phyloP scores from a whole-genome alignment of 1,139 yeast species.

The Candida sojae region DNA sequence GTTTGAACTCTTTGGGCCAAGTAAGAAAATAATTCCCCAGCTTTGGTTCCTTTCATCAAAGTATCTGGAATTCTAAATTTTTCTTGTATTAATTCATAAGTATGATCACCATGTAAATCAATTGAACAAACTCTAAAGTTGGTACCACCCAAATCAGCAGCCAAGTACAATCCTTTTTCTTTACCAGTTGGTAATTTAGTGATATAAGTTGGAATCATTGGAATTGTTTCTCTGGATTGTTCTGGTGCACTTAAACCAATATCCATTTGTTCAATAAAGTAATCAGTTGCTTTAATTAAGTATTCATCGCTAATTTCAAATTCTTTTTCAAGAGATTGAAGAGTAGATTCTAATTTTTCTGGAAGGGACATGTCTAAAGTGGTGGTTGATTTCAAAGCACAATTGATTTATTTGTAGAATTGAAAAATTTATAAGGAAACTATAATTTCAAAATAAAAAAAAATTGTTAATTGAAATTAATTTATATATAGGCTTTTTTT shows the following conservation, averaged over 20 bases:
- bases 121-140: conserved; percentile 90
- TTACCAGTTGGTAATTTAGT: conserved; percentile 79
- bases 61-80: conserved; percentile 76
- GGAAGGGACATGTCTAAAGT: conserved; percentile 12
- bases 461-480: no score
- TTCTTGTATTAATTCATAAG: conserved; percentile 68
- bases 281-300: conserved; percentile 59
- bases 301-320: conserved; percentile 56
- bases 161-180: conserved; percentile 75
- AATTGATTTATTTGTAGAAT: no score
- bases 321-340: conserved; percentile 53
- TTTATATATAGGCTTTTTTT: no score
- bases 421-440: no score
- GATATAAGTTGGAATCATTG: conserved; percentile 89
- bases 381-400: neutral
- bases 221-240: conserved; percentile 55
- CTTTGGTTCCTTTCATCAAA: conserved; percentile 57
- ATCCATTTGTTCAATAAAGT: conserved; percentile 63
- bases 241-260: conserved; percentile 50
- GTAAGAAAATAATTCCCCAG: conserved; percentile 63
- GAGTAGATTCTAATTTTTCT: conserved; percentile 26
- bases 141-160: conserved; percentile 89
- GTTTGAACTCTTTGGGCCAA: conserved; percentile 67
- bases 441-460: neutral
- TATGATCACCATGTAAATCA: conserved; percentile 74